Evolutionary conservation across 805 yeast genomes (phyloP), one percentile per base, ranked within the genome.

Genomic region (Candida oleophila): DNA sequence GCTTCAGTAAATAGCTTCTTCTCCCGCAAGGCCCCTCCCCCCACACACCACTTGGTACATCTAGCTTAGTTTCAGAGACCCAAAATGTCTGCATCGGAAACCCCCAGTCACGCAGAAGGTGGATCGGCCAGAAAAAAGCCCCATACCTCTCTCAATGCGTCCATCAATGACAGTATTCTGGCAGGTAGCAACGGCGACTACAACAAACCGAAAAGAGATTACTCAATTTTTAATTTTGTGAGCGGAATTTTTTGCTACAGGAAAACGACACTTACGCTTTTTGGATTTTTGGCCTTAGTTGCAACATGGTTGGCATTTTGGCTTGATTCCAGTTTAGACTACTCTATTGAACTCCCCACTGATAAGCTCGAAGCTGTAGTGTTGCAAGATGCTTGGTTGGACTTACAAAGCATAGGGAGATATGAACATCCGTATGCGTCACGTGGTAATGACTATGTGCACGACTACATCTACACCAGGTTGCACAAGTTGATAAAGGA

Each of bases 341-440:
- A 40, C 40, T 61, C 83, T 2, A 60, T 80, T 22, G 42, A 53
- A 2, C 59, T 78, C 7, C 86, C 86, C 2, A 46, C 57, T 0
- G 65, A 68, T 5, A 69, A 72, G 33, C 71, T 76, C 0, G 68
- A 66, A 35, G 52, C 57, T 4, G 55, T 67, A 4, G 44, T 70
- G 1, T 58, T 75, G 8, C 59, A 57, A 49, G 73, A 87, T 2
- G 47, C 72, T 14, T 91, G 97, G 97, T 50, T 65, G 2, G 87
- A 85, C 56, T 70, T 91, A 42, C 95, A 89, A 60, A 61, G 66
- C 3, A 83, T 91, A 9, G 85, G 94, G 0, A 56, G 66, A 28
- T 60, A 73, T 22, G 82, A 81, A 44, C 97, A 91, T 65, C 89
- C 97, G 0, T 91, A 86, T 64, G 80, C 82, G 20, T 84, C 96